Evolutionary conservation across 495 filamentous ascomycete species (phyloP), one percentile per base, ranked within the genome.

Genomic region (Acidiella bohemica): DNA sequence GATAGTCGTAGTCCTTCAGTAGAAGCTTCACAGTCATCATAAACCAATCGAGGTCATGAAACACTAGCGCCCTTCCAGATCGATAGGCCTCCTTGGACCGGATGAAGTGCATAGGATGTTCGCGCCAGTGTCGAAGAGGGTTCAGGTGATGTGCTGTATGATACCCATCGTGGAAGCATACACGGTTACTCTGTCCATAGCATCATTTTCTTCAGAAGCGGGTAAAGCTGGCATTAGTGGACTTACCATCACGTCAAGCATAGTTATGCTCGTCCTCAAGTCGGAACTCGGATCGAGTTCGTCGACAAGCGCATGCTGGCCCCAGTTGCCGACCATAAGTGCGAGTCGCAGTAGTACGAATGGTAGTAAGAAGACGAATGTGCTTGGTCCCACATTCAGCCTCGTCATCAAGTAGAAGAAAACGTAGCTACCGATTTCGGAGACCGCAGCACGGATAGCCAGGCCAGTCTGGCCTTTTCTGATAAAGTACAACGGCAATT

Each of bases 101-200:
- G n/a, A 83, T 54, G 46, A 84, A 77, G 35, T 75, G 64, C 21
- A 70, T 57, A 3, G 79, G 79, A 51, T 83, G 78, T 29, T 81
- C 76, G 32, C 78, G 68, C 79, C 79, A 84, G 61, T 82, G 79
- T 2, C 78, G 70, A 19, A 64, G 70, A 3, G 79, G 77, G 56
- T 84, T 80, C 8, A 83, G 66, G 53, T 82, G 79, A 54, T 84
- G 79, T 7, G 79, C 79, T 25, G 79, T 81, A 56, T 84, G 79
- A 56, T 81, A 84, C 38, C 79, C 79, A 53, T 83, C 79, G 53
- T 84, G 83, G 64, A 71, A 84, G 49, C 75, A 81, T 60, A 73
- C 75, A 16, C 79, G 70, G 58, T 84, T 84, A 46, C 67, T 75
- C 77, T 77, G 46, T 10, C 13, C 12, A 11, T 20, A 1, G 29